These are phyloP conservation scores for Trichophaea hybrida DNA, from an alignment of 2,329 filamentous ascomycete species.

Conservation along the genomic window DNA sequence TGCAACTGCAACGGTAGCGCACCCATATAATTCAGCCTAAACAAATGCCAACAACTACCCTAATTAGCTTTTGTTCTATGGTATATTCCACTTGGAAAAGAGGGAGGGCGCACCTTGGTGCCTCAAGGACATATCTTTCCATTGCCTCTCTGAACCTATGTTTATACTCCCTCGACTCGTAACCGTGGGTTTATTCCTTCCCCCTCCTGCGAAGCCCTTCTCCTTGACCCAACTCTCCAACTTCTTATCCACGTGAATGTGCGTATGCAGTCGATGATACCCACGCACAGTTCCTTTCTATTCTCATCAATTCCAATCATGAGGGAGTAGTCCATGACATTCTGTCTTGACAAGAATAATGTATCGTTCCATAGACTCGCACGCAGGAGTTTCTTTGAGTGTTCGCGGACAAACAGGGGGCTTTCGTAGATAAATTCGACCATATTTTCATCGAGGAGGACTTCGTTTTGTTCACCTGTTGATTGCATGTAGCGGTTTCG, in stretches of 20 bases:
- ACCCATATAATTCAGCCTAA: constrained; percentile 22
- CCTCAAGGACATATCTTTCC: constrained; percentile 54
- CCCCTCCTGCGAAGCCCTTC: constrained; percentile 63
- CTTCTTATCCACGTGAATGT: constrained; percentile 99
- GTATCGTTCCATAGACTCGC: constrained; percentile 97
- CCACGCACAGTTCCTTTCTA: constrained; percentile 81
- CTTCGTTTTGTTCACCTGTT: constrained; percentile 90
- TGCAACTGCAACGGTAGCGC: constrained; percentile 14
- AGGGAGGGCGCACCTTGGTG: constrained; percentile 24
- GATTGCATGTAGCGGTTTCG: constrained; percentile 93
- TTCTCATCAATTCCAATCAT: constrained; percentile 96
- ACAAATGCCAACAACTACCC: constrained; percentile 24
- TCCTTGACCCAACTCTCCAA: constrained; percentile 99
- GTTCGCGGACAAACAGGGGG: constrained; percentile 84
- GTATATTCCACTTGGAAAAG: background rate
- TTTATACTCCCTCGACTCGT: constrained; percentile 95
- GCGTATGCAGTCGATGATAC: constrained; percentile 95
- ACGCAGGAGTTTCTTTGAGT: constrained; percentile 84
- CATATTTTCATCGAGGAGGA: constrained; percentile 94
- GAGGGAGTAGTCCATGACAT: constrained; percentile 97
- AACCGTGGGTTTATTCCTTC: constrained; percentile 78
- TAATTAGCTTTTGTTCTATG: background rate
- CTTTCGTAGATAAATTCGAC: constrained; percentile 98
- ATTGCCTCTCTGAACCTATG: constrained; percentile 91
- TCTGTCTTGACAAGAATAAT: constrained; percentile 80